A percentile compares a stretch with the other conserved stretches of the same genome.
phyloP scores from a whole-genome alignment of 192 early-diverging fungal genomes.

The Entophlyctis luteolus region DNA sequence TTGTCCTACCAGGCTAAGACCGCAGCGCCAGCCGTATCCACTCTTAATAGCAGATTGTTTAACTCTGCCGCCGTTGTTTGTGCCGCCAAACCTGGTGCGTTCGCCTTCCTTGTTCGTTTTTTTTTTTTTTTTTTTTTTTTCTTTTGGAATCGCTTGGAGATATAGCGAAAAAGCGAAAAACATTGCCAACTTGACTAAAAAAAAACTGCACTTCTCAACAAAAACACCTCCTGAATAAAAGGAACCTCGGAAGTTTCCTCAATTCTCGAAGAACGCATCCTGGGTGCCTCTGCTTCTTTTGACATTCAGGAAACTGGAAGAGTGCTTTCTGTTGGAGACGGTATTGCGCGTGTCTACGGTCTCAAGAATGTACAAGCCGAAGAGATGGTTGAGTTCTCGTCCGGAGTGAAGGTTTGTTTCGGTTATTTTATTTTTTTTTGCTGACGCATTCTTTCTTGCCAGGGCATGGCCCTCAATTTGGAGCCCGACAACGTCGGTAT shows the following conservation, averaged over 20 bases:
- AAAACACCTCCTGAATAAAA: conserved; percentile 3
- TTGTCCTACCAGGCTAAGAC: too few relatives aligned
- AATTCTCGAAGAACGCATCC: conserved; percentile 96
- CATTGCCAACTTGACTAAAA: background rate
- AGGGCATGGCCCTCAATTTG: conserved; percentile 99
- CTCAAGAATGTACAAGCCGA: conserved; percentile 98
- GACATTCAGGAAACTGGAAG: conserved; percentile 98
- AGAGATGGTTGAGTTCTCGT: conserved; percentile 99
- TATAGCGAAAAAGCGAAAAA: background rate
- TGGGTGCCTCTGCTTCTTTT: conserved; percentile 74
- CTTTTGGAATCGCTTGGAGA: background rate
- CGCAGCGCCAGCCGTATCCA: conserved; percentile 18
- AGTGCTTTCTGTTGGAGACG: conserved; percentile 99
- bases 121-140: background rate
- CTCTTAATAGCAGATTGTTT: conserved; percentile 8
- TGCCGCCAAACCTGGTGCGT: conserved; percentile 26
- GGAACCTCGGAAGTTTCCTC: conserved; percentile 90
- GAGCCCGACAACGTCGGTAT: conserved; percentile 99
- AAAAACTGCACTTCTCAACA: background rate
- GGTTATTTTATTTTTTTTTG: background rate
- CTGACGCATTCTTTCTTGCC: background rate
- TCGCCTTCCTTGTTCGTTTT: background rate
- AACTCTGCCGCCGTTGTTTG: conserved; percentile 19
- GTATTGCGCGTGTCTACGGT: conserved; percentile 99
- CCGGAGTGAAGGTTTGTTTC: conserved; percentile 81